A percentile compares a stretch with the other conserved stretches of the same genome.
Conservation (phyloP, 1,284 basidiomycete genomes). For the Fomitiporia mediterranea region DNA sequence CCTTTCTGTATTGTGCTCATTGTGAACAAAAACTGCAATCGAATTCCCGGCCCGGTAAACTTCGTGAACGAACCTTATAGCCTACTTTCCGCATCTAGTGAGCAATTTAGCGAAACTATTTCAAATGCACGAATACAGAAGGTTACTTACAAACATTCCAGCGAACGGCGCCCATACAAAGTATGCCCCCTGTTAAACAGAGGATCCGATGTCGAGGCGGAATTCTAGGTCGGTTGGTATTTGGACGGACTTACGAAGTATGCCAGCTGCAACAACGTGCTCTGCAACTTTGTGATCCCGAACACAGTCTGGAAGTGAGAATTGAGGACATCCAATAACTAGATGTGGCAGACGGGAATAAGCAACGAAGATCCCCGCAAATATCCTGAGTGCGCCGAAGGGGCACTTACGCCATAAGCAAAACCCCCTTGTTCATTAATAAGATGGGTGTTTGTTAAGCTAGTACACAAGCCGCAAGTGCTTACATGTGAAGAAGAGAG, state of each 20-base stretch:
- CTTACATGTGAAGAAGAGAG: slow-evolving; percentile 78
- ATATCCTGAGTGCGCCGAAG: slow-evolving; percentile 12
- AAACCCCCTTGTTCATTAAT: slow-evolving; percentile 49
- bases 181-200: slow-evolving; percentile 50
- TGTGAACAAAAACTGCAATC: neutral
- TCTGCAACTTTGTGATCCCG: slow-evolving; percentile 69
- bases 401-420: slow-evolving; percentile 57
- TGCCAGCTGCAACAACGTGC: slow-evolving; percentile 79
- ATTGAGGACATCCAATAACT: slow-evolving; percentile 83
- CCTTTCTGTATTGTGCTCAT: slow-evolving; percentile 38
- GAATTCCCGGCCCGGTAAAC: neutral
- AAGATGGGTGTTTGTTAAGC: neutral
- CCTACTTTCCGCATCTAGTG: slow-evolving; percentile 53
- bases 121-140: neutral
- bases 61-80: slow-evolving; percentile 46
- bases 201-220: neutral
- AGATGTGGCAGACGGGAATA: slow-evolving; percentile 25
- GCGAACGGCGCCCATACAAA: slow-evolving; percentile 60
- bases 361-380: too few species aligned
- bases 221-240: slow-evolving; percentile 19
- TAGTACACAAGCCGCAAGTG: slow-evolving; percentile 20
- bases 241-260: slow-evolving; percentile 60
- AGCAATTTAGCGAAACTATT: slow-evolving; percentile 5
- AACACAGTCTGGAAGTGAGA: slow-evolving; percentile 76
- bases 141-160: slow-evolving; percentile 44